A percentile compares a stretch with the other conserved stretches of the same genome.
These are phyloP conservation scores for Capsaspora owczarzaki DNA, from an alignment of 78 protist species.

Conservation along the genomic window DNA sequence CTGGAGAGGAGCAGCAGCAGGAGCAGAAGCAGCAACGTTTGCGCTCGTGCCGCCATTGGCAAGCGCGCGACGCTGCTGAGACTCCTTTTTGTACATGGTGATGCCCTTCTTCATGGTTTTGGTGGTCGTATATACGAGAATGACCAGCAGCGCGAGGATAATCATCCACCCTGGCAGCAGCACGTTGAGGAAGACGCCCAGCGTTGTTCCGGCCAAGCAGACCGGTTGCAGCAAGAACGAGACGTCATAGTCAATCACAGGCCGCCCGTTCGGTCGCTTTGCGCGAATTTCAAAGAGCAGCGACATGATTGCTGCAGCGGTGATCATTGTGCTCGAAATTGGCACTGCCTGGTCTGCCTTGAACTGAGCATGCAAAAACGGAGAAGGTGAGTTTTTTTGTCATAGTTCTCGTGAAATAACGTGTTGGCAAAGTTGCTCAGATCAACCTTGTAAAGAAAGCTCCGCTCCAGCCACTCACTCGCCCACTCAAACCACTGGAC, in stretches of 20 bases:
- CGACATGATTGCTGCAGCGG: conserved; percentile 26
- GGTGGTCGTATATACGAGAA: conserved; percentile 16
- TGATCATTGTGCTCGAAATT: conserved; percentile 25
- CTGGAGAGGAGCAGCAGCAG: no score
- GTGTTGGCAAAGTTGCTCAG: no score
- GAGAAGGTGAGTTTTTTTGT: no score
- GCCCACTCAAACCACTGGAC: no score
- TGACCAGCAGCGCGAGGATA: background rate
- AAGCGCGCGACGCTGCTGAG: background rate
- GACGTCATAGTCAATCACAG: conserved; percentile 37
- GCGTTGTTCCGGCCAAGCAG: conserved; percentile 31
- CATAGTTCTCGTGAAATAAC: no score
- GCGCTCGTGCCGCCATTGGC: background rate
- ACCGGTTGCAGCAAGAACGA: conserved; percentile 30
- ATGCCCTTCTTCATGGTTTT: conserved; percentile 5
- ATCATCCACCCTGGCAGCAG: conserved; percentile 39
- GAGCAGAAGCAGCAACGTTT: background rate
- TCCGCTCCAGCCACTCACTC: no score
- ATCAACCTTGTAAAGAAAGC: no score
- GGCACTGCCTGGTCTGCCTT: conserved; percentile 27
- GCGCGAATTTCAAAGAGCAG: background rate
- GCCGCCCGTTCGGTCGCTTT: conserved; percentile 23
- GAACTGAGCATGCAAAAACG: conserved; percentile 18
- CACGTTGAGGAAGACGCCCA: conserved; percentile 46
- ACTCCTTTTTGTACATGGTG: no score